phyloP scores from a whole-genome alignment of 805 yeast species.

The Schizosaccharomyces lindneri region DNA sequence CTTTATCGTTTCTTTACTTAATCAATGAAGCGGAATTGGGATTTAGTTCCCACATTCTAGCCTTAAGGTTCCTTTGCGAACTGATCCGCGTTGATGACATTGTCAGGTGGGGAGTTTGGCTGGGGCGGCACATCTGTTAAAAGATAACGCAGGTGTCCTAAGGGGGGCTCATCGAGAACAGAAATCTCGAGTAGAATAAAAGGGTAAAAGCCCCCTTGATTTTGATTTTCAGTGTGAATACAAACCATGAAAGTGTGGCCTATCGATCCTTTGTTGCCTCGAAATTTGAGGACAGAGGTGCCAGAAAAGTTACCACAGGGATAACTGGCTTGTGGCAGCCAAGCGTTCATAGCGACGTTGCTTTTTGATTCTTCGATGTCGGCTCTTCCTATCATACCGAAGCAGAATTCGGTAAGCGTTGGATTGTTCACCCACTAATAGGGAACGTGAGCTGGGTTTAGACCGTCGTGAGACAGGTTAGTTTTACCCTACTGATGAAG shows the following conservation, averaged over 20 bases:
- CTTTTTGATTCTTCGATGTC: conserved; percentile 25
- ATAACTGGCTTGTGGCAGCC: conserved; percentile 25
- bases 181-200: conserved; percentile 24
- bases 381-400: conserved; percentile 27
- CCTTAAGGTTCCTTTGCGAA: conserved; percentile 14
- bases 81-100: conserved; percentile 18
- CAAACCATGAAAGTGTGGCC: conserved; percentile 26
- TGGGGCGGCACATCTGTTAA: conserved; percentile 25
- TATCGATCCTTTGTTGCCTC: conserved; percentile 25
- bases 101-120: conserved; percentile 20
- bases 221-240: conserved; percentile 24
- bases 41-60: conserved; percentile 16
- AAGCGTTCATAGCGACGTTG: conserved; percentile 25
- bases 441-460: conserved; percentile 19
- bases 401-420: conserved; percentile 24
- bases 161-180: conserved; percentile 25
- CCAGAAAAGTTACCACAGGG: conserved; percentile 22
- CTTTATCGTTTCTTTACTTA: conserved; percentile 18
- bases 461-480: conserved; percentile 3
- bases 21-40: conserved; percentile 20
- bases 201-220: conserved; percentile 24
- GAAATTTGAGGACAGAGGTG: conserved; percentile 23
- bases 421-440: conserved; percentile 25
- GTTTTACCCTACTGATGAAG: conserved; percentile 5
- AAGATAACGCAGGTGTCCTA: conserved; percentile 23